Evolutionary conservation across 805 yeast genomes (phyloP).

Genomic region (Candida awuae): DNA sequence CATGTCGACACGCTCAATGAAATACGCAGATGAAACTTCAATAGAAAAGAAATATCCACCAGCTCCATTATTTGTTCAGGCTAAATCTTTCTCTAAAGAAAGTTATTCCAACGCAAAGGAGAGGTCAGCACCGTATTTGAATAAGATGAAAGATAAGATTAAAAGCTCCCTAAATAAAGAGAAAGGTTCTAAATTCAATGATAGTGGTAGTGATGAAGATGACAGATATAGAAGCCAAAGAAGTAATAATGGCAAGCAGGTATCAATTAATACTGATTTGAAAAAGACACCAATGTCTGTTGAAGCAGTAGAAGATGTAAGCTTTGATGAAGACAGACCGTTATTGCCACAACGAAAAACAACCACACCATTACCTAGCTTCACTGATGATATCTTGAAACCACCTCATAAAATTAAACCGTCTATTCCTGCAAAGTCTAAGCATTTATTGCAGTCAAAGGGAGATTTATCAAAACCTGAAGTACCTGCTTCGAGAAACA

Average conservation of each 20-base stretch:
- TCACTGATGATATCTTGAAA: neutral
- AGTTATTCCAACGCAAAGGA: conserved; percentile 12
- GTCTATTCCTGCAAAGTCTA: conserved; percentile 5
- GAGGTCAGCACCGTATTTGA: conserved; percentile 9
- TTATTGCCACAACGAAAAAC: conserved; percentile 19
- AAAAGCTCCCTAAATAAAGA: conserved; percentile 4
- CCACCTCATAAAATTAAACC: conserved; percentile 9
- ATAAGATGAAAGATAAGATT: conserved; percentile 11
- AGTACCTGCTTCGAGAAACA: conserved; percentile 14
- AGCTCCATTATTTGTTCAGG: conserved; percentile 7
- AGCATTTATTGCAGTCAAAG: conserved; percentile 10
- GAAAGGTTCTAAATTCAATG: conserved; percentile 1
- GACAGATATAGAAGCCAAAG: conserved; percentile 4
- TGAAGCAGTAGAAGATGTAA: conserved; percentile 3
- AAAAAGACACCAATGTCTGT: conserved; percentile 3
- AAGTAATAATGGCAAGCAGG: no score
- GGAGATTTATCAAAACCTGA: neutral
- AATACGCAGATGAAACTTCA: neutral
- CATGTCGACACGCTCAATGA: no score
- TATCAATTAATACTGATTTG: no score
- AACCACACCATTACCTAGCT: conserved; percentile 3
- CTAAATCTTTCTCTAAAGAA: conserved; percentile 10
- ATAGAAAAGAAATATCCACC: conserved; percentile 4
- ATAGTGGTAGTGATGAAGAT: conserved; percentile 4
- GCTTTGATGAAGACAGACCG: conserved; percentile 23